A percentile compares a stretch with the other conserved stretches of the same genome.
Evolutionary conservation across 2,329 filamentous ascomycete species (phyloP).

Genomic region (Fusarium praegraminearum): DNA sequence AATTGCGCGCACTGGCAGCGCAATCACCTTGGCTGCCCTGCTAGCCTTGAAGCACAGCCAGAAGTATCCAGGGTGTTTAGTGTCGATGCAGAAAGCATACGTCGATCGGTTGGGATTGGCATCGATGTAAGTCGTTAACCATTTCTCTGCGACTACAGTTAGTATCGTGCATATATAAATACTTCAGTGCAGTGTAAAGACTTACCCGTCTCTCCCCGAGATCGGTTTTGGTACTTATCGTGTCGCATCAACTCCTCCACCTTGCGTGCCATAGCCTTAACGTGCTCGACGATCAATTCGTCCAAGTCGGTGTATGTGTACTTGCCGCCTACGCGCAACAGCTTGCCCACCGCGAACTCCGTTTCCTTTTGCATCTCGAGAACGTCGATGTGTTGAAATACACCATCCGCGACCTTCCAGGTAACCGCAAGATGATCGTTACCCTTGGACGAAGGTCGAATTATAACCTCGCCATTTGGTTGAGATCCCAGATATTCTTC

Average conservation of each 20-base stretch:
- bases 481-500: constrained; percentile 93
- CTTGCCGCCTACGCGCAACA: constrained; percentile 86
- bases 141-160: constrained; percentile 75
- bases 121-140: constrained; percentile 94
- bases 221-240: constrained; percentile 91
- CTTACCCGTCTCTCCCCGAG: constrained; percentile 86
- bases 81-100: constrained; percentile 95
- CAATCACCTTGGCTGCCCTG: constrained; percentile 76
- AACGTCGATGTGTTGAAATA: constrained; percentile 99
- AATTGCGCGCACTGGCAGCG: constrained; percentile 89
- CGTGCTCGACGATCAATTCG: constrained; percentile 95
- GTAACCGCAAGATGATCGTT: constrained; percentile 95
- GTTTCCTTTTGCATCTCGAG: constrained; percentile 97
- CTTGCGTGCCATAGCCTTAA: constrained; percentile 98
- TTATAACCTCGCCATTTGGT: constrained; percentile 88
- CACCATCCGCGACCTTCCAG: constrained; percentile 95
- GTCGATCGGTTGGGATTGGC: constrained; percentile 94
- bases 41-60: constrained; percentile 96
- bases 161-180: constrained; percentile 21
- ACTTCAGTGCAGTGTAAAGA: constrained; percentile 36
- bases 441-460: constrained; percentile 94
- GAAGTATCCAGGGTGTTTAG: constrained; percentile 94
- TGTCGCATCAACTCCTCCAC: constrained; percentile 95
- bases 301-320: constrained; percentile 96
- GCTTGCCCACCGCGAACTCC: constrained; percentile 91